Evolutionary conservation across 257 asterid species (phyloP).

Genomic region (Mentha longifolia): DNA sequence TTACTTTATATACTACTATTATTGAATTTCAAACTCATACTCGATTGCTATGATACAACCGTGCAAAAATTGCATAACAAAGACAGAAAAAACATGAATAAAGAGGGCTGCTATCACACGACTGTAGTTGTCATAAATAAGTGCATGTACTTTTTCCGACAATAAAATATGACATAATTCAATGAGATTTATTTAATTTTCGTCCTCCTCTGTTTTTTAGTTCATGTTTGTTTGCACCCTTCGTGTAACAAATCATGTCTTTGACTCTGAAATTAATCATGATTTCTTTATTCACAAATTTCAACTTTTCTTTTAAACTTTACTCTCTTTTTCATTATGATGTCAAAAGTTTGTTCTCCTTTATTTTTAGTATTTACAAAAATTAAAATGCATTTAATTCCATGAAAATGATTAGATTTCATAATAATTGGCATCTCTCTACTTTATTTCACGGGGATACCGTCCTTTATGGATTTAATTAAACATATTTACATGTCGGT

Average conservation of each 20-base stretch:
- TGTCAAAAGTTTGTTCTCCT: not conserved
- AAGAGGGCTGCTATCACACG: slow-evolving; percentile 10
- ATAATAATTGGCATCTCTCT: no score
- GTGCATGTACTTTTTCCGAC: slow-evolving; percentile 42
- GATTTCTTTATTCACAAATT: not conserved
- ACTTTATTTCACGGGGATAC: no score
- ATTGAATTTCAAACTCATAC: not conserved
- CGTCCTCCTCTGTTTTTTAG: no score
- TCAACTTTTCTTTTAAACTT: not conserved
- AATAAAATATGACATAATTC: slow-evolving; percentile 4
- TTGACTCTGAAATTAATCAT: not conserved
- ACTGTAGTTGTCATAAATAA: slow-evolving; percentile 34
- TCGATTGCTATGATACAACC: not conserved
- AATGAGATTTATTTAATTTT: slow-evolving; percentile 21
- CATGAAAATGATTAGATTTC: no score
- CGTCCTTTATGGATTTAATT: no score
- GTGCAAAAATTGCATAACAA: not conserved
- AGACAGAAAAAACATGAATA: not conserved
- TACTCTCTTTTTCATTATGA: not conserved
- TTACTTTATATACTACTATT: no score
- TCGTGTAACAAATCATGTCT: not conserved
- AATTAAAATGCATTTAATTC: not conserved
- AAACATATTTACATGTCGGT: no score
- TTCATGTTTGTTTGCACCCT: slow-evolving; percentile 15
- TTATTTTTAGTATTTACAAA: not conserved